Evolutionary conservation across 2,329 filamentous ascomycete species (phyloP), one percentile per base, ranked within the genome.

Genomic region (Penicillium sp.): DNA sequence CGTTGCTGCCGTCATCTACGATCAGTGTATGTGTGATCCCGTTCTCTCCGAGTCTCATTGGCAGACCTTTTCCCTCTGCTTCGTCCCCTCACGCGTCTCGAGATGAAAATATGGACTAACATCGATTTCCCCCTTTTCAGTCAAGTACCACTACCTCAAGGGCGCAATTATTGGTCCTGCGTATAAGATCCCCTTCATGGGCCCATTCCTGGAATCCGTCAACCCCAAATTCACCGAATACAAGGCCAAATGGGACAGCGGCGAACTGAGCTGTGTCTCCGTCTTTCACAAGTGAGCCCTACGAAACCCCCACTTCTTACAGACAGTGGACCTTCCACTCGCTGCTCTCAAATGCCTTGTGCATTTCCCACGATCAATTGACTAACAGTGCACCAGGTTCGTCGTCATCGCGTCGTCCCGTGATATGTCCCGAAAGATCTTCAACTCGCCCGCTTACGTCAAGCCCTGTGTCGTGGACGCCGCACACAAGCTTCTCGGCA

Each of bases 401-500:
- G 94, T 97, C 59, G 91, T 99, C 51, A 96, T 99, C 70, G 93
- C 92, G 27, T 95, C 92, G 15, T 91, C 88, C 46, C 91, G 94
- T 68, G 94, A 97, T 70, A 90, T 97, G 84, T 89, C 93, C 52
- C 89, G 93, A 65, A 97, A 97, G 75, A 88, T 97, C 64, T 92
- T 97, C 83, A 97, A 97, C 76, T 95, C 92, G 17, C 94, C 94
- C 21, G 72, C 78, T 45, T 97, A 87, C 68, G 91, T 96, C 71
- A 97, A 97, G 79, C 94, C 94, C 34, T 97, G 92, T 68, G 92
- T 99, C 56, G 94, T 99, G 58, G 93, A 97, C 71, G 86, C 88
- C 53, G 94, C 94, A 17, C 87, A 91, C 76, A 97, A 97, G 79
- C 88, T 99, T 44, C 85, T 99, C 46, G 90, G 94, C 53, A 83